These are phyloP conservation scores for Yamadazyma sp. DNA, from an alignment of 805 yeast genomes.

Conservation along the genomic window DNA sequence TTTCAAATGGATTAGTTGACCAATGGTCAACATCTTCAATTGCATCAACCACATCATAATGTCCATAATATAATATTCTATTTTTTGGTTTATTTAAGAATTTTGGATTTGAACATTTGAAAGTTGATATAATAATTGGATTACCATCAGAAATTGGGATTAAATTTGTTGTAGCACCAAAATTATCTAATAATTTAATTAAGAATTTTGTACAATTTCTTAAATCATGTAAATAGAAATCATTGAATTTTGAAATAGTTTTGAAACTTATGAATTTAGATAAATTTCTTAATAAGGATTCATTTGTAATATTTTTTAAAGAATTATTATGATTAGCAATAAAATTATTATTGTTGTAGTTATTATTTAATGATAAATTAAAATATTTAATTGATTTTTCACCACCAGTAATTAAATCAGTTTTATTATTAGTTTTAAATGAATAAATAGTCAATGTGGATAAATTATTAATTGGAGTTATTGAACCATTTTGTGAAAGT, in stretches of 20 bases:
- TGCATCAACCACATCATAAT: slow-evolving; percentile 91
- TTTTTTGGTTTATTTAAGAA: slow-evolving; percentile 5
- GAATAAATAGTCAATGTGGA: slow-evolving; percentile 10
- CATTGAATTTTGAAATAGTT: slow-evolving; percentile 75
- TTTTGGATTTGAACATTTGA: slow-evolving; percentile 43
- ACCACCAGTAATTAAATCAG: slow-evolving; percentile 11
- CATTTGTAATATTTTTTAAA: slow-evolving; percentile 4
- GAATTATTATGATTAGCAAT: neutral
- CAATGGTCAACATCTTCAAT: slow-evolving; percentile 55
- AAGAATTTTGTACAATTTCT: slow-evolving; percentile 83
- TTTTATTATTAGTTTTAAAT: neutral
- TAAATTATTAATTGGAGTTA: slow-evolving; percentile 3
- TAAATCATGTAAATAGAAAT: slow-evolving; percentile 69
- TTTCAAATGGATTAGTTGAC: slow-evolving; percentile 73
- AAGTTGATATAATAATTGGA: slow-evolving; percentile 80
- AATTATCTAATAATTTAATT: slow-evolving; percentile 53
- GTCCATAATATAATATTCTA: slow-evolving; percentile 86
- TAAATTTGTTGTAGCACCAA: slow-evolving; percentile 70
- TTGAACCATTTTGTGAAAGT: slow-evolving; percentile 43
- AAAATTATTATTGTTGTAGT: neutral
- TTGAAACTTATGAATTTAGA: slow-evolving; percentile 61
- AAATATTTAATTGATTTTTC: slow-evolving; percentile 5
- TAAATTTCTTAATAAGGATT: slow-evolving; percentile 54
- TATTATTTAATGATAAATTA: slow-evolving; percentile 15
- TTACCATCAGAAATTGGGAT: slow-evolving; percentile 76